A percentile compares a stretch with the other conserved stretches of the same genome.
These are phyloP conservation scores for Otatea glauca DNA, from an alignment of 176 grass and related monocot species.

Conservation along the genomic window DNA sequence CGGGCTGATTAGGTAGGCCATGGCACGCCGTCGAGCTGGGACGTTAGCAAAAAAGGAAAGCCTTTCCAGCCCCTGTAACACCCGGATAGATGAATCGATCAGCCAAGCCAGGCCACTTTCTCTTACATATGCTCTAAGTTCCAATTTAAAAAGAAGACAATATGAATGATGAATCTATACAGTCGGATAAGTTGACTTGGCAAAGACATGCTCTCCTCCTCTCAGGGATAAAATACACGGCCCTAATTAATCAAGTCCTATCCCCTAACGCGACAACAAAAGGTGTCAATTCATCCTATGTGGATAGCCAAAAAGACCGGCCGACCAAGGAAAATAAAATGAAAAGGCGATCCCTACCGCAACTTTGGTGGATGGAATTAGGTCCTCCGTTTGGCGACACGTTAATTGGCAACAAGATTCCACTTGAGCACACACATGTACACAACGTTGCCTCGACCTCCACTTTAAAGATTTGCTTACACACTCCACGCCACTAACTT, in stretches of 20 bases:
- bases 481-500: too few species aligned
- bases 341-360: background rate
- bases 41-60: background rate
- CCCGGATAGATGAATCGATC: background rate
- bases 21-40: background rate
- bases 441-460: background rate
- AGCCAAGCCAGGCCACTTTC: background rate
- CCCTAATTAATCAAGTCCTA: background rate
- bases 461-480: too few species aligned
- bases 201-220: background rate
- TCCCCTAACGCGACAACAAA: conserved; percentile 14
- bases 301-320: conserved; percentile 35
- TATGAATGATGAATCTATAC: background rate
- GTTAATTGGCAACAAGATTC: conserved; percentile 23
- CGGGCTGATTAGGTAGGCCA: background rate
- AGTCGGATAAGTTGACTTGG: conserved; percentile 38
- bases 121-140: background rate
- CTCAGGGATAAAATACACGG: conserved; percentile 20
- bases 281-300: conserved; percentile 40
- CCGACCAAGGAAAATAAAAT: conserved; percentile 33
- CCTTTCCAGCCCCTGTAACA: background rate
- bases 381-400: conserved; percentile 43
- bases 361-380: conserved; percentile 50
- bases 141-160: background rate
- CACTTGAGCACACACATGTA: background rate